These are phyloP conservation scores for Acer yangbiense DNA, from an alignment of 345 rosid species.

Conservation along the genomic window DNA sequence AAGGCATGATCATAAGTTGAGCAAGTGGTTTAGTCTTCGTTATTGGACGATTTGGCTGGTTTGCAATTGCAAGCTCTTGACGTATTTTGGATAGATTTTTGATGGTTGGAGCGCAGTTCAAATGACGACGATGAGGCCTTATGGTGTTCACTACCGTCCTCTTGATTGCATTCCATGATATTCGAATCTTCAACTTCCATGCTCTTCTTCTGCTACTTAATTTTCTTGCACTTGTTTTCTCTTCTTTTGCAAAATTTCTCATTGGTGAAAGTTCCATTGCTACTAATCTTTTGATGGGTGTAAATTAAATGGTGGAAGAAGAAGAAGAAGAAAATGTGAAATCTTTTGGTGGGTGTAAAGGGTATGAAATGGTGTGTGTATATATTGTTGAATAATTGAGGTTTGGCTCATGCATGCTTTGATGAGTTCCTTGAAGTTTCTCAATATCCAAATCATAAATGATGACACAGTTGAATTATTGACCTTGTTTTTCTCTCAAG, in stretches of 20 bases:
- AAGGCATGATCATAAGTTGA: constrained; percentile 42
- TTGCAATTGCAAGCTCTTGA: constrained; percentile 10
- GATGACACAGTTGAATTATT: not conserved
- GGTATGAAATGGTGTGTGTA: too few species aligned
- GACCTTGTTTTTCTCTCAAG: not conserved
- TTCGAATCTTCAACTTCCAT: constrained; percentile 44
- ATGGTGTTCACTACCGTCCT: constrained; percentile 20
- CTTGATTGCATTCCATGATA: constrained; percentile 44
- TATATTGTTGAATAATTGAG: too few species aligned
- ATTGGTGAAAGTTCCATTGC: constrained; percentile 35
- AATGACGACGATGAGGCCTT: constrained; percentile 32
- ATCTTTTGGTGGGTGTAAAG: too few species aligned
- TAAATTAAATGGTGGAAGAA: too few species aligned
- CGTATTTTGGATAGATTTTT: constrained; percentile 29
- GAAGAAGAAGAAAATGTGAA: too few species aligned
- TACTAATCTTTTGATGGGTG: not conserved
- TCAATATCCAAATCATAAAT: too few species aligned
- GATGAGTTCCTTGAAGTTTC: too few species aligned
- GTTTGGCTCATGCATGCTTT: too few species aligned
- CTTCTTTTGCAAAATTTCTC: constrained; percentile 16
- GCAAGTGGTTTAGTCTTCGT: constrained; percentile 38
- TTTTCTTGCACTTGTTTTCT: constrained; percentile 32
- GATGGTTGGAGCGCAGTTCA: constrained; percentile 26
- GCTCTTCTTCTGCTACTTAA: constrained; percentile 19
- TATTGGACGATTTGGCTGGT: constrained; percentile 13